Conservation (phyloP, 345 rosid genomes). For the Linum usitatissimum region DNA sequence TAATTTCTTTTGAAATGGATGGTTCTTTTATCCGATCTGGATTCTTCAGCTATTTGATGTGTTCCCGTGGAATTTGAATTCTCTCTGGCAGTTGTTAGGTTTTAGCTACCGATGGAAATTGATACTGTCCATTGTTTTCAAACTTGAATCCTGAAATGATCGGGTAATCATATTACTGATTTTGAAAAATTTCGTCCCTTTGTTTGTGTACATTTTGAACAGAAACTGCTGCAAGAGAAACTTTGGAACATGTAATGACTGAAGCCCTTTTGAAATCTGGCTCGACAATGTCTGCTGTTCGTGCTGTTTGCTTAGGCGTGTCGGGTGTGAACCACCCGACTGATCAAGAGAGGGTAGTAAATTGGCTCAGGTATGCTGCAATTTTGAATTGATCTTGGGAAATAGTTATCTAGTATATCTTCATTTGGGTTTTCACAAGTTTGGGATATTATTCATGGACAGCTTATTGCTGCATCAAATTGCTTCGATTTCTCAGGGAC, state of each 20-base stretch:
- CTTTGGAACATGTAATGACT: slow-evolving; percentile 71
- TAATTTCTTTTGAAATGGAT: neutral
- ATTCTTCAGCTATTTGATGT: no score
- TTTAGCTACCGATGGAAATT: neutral
- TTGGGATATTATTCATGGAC: neutral
- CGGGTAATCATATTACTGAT: neutral
- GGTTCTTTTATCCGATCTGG: neutral
- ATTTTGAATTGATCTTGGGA: neutral
- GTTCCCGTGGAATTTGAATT: no score
- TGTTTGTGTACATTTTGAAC: slow-evolving; percentile 11
- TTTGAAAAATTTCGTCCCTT: neutral
- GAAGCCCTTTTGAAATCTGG: slow-evolving; percentile 66
- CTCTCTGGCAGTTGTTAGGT: no score
- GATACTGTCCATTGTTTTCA: neutral
- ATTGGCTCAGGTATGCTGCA: slow-evolving; percentile 66
- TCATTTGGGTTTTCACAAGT: neutral
- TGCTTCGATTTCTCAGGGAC: slow-evolving; percentile 33
- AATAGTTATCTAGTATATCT: neutral
- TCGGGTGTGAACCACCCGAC: slow-evolving; percentile 93
- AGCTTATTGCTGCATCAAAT: neutral
- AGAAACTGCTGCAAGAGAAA: slow-evolving; percentile 77
- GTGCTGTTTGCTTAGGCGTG: slow-evolving; percentile 83
- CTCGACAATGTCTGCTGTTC: slow-evolving; percentile 51
- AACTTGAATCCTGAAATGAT: neutral
- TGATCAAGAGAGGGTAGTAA: slow-evolving; percentile 62